A percentile compares a stretch with the other conserved stretches of the same genome.
These are phyloP conservation scores for Spiromastix sp. DNA, from an alignment of 2,329 filamentous ascomycete genomes.

Conservation along the genomic window DNA sequence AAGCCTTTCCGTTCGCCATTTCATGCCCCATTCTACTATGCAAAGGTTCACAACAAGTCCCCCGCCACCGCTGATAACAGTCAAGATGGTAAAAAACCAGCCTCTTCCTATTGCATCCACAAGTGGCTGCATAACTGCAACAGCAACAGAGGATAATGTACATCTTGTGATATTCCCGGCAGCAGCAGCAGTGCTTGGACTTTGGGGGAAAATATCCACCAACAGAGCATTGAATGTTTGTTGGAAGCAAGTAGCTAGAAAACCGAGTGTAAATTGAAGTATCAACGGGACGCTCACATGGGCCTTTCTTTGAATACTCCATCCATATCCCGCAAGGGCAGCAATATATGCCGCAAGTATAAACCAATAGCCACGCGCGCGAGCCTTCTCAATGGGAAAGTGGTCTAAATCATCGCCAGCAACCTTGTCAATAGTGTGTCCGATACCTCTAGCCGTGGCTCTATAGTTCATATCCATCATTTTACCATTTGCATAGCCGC, in stretches of 20 bases:
- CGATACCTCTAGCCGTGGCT: too few relatives aligned
- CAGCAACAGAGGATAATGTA: conserved; percentile 8
- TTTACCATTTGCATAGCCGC: conserved; percentile 33
- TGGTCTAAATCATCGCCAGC: conserved; percentile 1
- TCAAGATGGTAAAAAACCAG: conserved; percentile 34
- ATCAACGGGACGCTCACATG: conserved; percentile 1
- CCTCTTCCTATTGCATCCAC: conserved; percentile 27
- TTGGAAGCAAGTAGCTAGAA: conserved; percentile 10
- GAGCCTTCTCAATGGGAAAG: conserved; percentile 21
- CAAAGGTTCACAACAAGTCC: too few relatives aligned
- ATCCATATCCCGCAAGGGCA: conserved; percentile 1
- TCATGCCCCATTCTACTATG: too few relatives aligned
- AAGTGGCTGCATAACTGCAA: conserved; percentile 14
- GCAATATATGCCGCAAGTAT: conserved; percentile 1
- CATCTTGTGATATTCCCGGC: conserved; percentile 12
- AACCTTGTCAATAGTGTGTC: conserved; percentile 44
- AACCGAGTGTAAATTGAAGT: background rate
- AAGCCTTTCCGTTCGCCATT: too few relatives aligned
- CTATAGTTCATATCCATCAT: conserved; percentile 64
- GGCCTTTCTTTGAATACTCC: background rate
- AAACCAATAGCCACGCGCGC: conserved; percentile 7
- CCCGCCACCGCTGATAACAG: too few relatives aligned
- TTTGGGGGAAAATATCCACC: conserved; percentile 14
- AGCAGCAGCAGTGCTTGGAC: conserved; percentile 12
- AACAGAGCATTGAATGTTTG: conserved; percentile 13